Conservation (phyloP, 2,329 filamentous ascomycete species). For the Beauveria varroae region DNA sequence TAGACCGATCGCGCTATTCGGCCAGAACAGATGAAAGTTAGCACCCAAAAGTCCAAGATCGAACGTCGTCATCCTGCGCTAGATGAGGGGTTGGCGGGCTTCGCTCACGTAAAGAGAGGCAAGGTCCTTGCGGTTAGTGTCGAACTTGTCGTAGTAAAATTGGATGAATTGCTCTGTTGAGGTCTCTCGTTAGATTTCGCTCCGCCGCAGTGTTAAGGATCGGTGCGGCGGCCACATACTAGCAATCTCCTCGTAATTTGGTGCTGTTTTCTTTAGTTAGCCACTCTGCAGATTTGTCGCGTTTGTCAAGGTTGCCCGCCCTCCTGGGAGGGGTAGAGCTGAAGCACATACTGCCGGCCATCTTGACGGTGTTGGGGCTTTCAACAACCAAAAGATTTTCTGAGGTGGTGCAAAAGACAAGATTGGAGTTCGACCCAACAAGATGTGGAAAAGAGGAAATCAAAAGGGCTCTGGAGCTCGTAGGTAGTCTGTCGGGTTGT, state of each 20-base stretch:
- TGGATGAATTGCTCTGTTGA: conserved; percentile 72
- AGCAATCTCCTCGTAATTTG: conserved; percentile 39
- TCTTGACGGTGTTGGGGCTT: conserved; percentile 19
- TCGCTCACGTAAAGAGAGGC: conserved; percentile 71
- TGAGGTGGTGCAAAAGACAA: neutral
- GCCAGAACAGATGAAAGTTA: neutral
- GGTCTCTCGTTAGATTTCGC: neutral
- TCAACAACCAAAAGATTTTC: neutral
- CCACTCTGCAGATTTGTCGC: conserved; percentile 13
- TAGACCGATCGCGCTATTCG: conserved; percentile 67
- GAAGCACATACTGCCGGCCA: conserved; percentile 24
- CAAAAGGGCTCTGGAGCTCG: neutral
- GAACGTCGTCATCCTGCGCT: neutral
- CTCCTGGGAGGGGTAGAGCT: conserved; percentile 4
- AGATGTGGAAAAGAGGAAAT: conserved; percentile 8
- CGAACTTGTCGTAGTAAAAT: conserved; percentile 89
- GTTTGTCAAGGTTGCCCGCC: conserved; percentile 2
- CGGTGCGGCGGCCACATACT: conserved; percentile 29
- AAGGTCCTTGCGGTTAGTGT: conserved; percentile 59
- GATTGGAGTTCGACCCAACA: conserved; percentile 14
- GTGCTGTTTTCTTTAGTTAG: conserved; percentile 15
- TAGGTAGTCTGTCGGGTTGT: conserved; percentile 8
- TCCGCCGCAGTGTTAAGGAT: neutral
- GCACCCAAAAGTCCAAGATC: neutral
- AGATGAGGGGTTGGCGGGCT: neutral